phyloP scores from a whole-genome alignment of 2,329 filamentous ascomycete genomes.

The Aspergillus aculeatus region DNA sequence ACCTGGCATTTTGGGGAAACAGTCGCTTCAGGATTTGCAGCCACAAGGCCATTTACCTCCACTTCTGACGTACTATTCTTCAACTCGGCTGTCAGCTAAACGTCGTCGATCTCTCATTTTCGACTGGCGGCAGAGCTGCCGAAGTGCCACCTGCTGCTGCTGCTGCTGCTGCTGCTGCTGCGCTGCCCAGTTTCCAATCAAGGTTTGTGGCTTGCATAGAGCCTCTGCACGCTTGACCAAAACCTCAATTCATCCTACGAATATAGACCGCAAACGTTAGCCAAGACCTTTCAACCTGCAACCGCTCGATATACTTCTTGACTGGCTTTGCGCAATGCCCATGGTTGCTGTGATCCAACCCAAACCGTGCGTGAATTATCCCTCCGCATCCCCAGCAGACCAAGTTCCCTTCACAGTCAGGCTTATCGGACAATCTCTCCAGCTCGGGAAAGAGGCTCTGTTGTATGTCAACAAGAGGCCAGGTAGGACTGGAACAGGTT shows the following conservation, averaged over 20 bases:
- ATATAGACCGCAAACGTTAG: not conserved
- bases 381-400: not conserved
- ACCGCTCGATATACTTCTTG: too few relatives aligned
- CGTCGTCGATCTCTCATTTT: not conserved
- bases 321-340: not conserved
- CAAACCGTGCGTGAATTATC: not conserved
- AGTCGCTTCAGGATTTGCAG: not conserved
- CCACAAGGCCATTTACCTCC: not conserved
- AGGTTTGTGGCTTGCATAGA: not conserved
- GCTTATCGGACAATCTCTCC: not conserved
- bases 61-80: not conserved
- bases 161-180: not conserved
- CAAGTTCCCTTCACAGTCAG: not conserved
- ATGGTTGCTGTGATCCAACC: not conserved
- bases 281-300: not conserved
- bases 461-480: not conserved
- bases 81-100: not conserved
- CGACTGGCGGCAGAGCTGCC: not conserved
- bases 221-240: not conserved
- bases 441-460: not conserved
- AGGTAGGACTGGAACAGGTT: not conserved
- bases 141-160: not conserved
- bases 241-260: not conserved
- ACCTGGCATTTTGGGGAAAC: too few relatives aligned
- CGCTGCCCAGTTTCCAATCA: not conserved